phyloP scores from a whole-genome alignment of 2,329 filamentous ascomycete species.

The Nectriaceae sp. region DNA sequence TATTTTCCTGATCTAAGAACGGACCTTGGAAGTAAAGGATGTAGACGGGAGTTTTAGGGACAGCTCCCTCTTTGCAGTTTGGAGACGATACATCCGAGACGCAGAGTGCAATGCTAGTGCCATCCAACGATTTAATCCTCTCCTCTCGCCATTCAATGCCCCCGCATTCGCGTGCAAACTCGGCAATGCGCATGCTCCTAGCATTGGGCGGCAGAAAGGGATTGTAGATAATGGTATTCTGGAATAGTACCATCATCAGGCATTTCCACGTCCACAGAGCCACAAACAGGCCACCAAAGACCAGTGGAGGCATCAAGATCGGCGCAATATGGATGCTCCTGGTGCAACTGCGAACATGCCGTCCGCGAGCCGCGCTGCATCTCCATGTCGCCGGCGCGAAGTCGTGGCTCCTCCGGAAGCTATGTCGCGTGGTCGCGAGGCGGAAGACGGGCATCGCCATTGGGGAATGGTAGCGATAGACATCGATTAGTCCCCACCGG shows the following conservation, averaged over 20 bases:
- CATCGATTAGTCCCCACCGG: slow-evolving; percentile 8
- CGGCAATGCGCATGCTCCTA: slow-evolving; percentile 64
- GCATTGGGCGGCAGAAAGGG: slow-evolving; percentile 73
- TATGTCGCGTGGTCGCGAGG: slow-evolving; percentile 22
- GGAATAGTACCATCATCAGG: slow-evolving; percentile 73
- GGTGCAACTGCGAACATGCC: slow-evolving; percentile 12
- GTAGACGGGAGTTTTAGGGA: slow-evolving; percentile 44
- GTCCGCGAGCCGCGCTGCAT: not conserved
- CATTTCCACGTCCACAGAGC: slow-evolving; percentile 69
- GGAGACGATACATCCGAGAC: slow-evolving; percentile 44
- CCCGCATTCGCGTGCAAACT: slow-evolving; percentile 61
- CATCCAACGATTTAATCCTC: slow-evolving; percentile 61
- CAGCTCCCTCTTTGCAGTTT: not conserved
- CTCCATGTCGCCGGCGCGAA: not conserved
- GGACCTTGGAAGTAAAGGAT: slow-evolving; percentile 36
- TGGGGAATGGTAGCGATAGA: slow-evolving; percentile 10
- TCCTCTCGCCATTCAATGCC: slow-evolving; percentile 70
- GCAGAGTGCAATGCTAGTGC: slow-evolving; percentile 64
- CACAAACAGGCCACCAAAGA: slow-evolving; percentile 67
- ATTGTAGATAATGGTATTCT: slow-evolving; percentile 83
- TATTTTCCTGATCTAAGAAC: slow-evolving; percentile 2
- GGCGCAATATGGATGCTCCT: slow-evolving; percentile 35
- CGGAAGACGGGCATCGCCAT: slow-evolving; percentile 26
- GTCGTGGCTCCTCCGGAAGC: slow-evolving; percentile 7
- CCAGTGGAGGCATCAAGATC: slow-evolving; percentile 62